phyloP scores from a whole-genome alignment of 768 basidiomycete species.

The Boletus edulis region DNA sequence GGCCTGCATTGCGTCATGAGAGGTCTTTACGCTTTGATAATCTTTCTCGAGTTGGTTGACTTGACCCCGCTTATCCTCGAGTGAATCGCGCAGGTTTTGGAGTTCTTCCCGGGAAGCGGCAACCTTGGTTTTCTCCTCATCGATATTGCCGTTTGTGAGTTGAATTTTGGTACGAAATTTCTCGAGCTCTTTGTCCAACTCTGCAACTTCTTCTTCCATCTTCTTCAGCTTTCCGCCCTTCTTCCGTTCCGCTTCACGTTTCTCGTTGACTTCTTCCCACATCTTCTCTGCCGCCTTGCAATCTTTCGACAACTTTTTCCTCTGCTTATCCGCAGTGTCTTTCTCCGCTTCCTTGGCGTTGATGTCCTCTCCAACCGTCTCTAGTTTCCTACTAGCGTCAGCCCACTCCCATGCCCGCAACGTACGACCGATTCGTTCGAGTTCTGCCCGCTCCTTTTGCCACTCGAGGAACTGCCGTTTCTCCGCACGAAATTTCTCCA shows the following conservation, averaged over 20 bases:
- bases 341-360: constrained; percentile 48
- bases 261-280: constrained; percentile 60
- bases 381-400: constrained; percentile 50
- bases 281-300: constrained; percentile 66
- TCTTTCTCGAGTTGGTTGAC: constrained; percentile 52
- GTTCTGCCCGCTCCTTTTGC: constrained; percentile 84
- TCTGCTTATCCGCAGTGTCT: constrained; percentile 43
- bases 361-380: constrained; percentile 57
- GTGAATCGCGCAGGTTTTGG: constrained; percentile 55
- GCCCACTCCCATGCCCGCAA: constrained; percentile 90
- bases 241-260: constrained; percentile 81
- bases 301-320: constrained; percentile 52
- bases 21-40: constrained; percentile 65
- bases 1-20: constrained; percentile 57
- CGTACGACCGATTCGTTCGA: constrained; percentile 80
- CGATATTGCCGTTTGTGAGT: constrained; percentile 69
- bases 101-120: constrained; percentile 52
- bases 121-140: constrained; percentile 72
- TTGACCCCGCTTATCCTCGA: constrained; percentile 58
- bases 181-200: constrained; percentile 74
- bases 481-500: constrained; percentile 86
- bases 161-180: constrained; percentile 86
- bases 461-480: constrained; percentile 87
- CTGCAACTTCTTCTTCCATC: constrained; percentile 75
- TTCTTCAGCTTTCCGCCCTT: constrained; percentile 93